Evolutionary conservation across 495 filamentous ascomycete species (phyloP).

Genomic region (Aspergillus indologenus): DNA sequence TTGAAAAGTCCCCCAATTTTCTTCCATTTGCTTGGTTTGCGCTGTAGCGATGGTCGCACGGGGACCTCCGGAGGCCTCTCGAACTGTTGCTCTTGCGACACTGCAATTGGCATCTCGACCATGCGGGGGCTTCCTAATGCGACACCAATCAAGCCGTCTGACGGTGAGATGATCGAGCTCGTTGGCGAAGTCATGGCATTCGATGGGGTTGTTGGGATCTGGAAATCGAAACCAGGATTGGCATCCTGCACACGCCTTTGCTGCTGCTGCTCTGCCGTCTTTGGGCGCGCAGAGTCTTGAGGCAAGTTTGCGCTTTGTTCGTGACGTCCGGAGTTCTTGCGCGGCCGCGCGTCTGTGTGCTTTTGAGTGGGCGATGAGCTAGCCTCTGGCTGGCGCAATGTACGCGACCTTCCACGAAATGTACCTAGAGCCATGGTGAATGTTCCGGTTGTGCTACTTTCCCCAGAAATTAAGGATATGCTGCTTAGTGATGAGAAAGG

Average conservation of each 20-base stretch:
- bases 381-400: slow-evolving; percentile 19
- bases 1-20: slow-evolving; percentile 52
- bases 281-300: slow-evolving; percentile 26
- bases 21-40: slow-evolving; percentile 56
- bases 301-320: slow-evolving; percentile 10
- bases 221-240: slow-evolving; percentile 36
- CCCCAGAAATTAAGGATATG: background rate
- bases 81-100: slow-evolving; percentile 25
- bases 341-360: slow-evolving; percentile 34
- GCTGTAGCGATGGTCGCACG: slow-evolving; percentile 25
- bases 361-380: slow-evolving; percentile 38
- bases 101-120: slow-evolving; percentile 19
- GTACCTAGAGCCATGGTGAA: slow-evolving; percentile 29
- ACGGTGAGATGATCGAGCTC: slow-evolving; percentile 6
- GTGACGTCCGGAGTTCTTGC: slow-evolving; percentile 30
- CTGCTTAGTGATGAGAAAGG: slow-evolving; percentile 8
- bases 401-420: slow-evolving; percentile 31
- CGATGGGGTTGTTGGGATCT: slow-evolving; percentile 30
- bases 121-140: slow-evolving; percentile 54
- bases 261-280: slow-evolving; percentile 20
- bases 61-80: slow-evolving; percentile 13
- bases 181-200: slow-evolving; percentile 16
- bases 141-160: slow-evolving; percentile 46
- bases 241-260: slow-evolving; percentile 18
- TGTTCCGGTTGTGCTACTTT: background rate